A percentile compares a stretch with the other conserved stretches of the same genome.
phyloP scores from a whole-genome alignment of 2,329 filamentous ascomycete genomes.

The Fusarium neocosmosporiellum region DNA sequence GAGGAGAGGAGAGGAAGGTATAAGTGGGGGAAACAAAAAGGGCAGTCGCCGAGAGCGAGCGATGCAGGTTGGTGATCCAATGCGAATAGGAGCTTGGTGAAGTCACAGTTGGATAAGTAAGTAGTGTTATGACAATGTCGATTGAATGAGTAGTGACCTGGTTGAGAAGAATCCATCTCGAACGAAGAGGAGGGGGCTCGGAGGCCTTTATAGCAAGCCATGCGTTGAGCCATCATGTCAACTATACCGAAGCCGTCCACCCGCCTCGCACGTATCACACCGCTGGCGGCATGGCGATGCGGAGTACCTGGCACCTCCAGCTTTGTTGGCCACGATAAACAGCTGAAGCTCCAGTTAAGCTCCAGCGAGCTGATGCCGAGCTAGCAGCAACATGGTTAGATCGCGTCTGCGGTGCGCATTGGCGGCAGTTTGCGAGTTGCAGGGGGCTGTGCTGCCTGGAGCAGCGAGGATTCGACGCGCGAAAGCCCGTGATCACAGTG shows the following conservation, averaged over 20 bases:
- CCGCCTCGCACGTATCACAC: background rate
- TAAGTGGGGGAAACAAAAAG: conserved; percentile 17
- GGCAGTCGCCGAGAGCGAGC: conserved; percentile 6
- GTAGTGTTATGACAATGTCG: background rate
- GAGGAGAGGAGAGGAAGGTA: background rate
- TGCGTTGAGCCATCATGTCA: conserved; percentile 18
- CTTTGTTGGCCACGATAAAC: background rate
- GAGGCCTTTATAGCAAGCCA: conserved; percentile 35
- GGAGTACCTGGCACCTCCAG: background rate
- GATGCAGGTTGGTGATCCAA: background rate
- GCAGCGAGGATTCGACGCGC: conserved; percentile 22
- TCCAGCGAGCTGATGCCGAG: conserved; percentile 7
- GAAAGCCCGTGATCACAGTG: conserved; percentile 39
- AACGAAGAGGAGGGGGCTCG: background rate
- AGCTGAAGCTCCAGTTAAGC: conserved; percentile 1
- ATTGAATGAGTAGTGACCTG: background rate
- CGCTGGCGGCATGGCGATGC: conserved; percentile 1
- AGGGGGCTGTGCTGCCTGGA: conserved; percentile 42
- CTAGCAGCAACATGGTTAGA: conserved; percentile 21
- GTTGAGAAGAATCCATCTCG: background rate
- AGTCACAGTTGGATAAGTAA: background rate
- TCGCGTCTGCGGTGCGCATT: conserved; percentile 28
- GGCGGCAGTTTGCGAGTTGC: conserved; percentile 6
- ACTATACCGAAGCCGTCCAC: conserved; percentile 11
- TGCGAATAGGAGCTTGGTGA: background rate